These are phyloP conservation scores for Collariella sp. DNA, from an alignment of 495 filamentous ascomycete species.

Conservation along the genomic window DNA sequence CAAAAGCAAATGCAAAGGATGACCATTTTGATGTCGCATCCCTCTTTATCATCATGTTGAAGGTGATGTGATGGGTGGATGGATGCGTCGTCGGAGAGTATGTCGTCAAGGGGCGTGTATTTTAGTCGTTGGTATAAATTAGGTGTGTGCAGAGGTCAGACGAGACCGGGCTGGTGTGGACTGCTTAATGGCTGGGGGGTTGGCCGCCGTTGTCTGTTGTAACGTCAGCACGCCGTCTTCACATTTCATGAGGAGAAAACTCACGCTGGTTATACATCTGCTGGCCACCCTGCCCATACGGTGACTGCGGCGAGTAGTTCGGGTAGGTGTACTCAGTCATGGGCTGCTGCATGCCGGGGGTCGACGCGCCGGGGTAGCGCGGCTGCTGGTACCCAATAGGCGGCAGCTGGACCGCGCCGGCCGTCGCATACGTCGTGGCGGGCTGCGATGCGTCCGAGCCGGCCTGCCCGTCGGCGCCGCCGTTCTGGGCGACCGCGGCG, in stretches of 20 bases:
- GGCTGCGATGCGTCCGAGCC: slow-evolving; percentile 50
- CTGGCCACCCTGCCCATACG: slow-evolving; percentile 58
- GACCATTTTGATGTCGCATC: no score
- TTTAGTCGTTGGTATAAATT: no score
- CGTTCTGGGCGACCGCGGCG: slow-evolving; percentile 44
- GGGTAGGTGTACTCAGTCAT: slow-evolving; percentile 57
- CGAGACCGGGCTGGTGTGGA: no score
- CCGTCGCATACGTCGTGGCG: slow-evolving; percentile 52
- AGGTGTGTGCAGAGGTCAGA: no score
- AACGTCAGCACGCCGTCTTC: no score
- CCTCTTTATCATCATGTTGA: no score
- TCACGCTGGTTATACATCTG: slow-evolving; percentile 74
- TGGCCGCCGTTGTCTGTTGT: no score
- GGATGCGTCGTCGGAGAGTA: no score
- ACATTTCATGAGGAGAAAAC: slow-evolving; percentile 9
- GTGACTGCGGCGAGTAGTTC: slow-evolving; percentile 62
- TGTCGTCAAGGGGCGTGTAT: no score
- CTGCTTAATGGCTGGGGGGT: no score
- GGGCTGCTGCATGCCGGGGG: slow-evolving; percentile 49
- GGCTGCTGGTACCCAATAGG: slow-evolving; percentile 74
- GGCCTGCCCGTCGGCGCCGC: slow-evolving; percentile 40
- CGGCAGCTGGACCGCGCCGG: slow-evolving; percentile 61
- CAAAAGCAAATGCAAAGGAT: no score
- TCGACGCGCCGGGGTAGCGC: slow-evolving; percentile 59
- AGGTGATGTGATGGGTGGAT: no score